phyloP scores from a whole-genome alignment of 1,284 basidiomycete species.

The Apiotrichum veenhuisii region DNA sequence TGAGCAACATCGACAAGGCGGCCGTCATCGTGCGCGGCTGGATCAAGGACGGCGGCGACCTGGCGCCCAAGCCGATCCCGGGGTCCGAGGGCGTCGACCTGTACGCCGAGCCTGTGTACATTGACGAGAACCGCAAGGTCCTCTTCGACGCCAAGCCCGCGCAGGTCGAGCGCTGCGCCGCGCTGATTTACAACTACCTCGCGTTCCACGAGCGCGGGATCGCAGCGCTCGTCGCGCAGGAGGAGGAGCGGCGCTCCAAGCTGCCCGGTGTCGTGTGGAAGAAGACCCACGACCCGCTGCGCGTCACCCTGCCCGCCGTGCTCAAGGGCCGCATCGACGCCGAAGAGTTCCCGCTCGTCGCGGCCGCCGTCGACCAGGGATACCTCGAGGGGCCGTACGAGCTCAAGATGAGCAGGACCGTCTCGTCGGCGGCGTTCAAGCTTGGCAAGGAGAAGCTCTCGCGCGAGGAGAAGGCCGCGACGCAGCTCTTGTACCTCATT shows the following conservation, averaged over 20 bases:
- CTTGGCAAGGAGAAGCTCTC: not conserved
- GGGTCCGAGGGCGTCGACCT: not conserved
- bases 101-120: not conserved
- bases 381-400: not conserved
- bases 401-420: not conserved
- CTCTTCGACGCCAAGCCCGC: not conserved
- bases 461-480: not conserved
- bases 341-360: not conserved
- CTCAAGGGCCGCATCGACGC: not conserved
- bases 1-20: not conserved
- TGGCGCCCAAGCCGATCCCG: not conserved
- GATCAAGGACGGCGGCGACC: not conserved
- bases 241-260: not conserved
- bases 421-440: not conserved
- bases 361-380: not conserved
- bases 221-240: not conserved
- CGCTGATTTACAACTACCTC: not conserved
- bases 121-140: not conserved
- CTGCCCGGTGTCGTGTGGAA: not conserved
- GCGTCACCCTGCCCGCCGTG: not conserved
- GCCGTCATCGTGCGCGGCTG: not conserved
- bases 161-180: not conserved
- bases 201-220: not conserved
- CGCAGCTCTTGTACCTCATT: not conserved
- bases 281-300: not conserved